Conservation (phyloP, 805 yeast genomes). For the Grigorovia humatica region DNA sequence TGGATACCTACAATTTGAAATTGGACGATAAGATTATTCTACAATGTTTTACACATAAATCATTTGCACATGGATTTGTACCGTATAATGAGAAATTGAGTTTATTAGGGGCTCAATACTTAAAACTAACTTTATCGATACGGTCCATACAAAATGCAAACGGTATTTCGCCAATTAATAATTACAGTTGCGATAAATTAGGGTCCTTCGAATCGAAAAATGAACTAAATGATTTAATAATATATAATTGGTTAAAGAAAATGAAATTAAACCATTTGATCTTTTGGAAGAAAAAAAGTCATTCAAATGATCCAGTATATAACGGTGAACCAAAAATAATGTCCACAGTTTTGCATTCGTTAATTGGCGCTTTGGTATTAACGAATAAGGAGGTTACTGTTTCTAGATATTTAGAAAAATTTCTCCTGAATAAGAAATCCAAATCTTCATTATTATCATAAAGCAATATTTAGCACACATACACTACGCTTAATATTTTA, state of each 20-base stretch:
- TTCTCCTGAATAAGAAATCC: background rate
- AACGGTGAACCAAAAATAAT: slow-evolving; percentile 50
- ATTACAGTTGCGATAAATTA: slow-evolving; percentile 45
- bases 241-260: slow-evolving; percentile 43
- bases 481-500: background rate
- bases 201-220: slow-evolving; percentile 47
- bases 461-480: background rate
- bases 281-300: slow-evolving; percentile 58
- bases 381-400: slow-evolving; percentile 53
- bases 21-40: slow-evolving; percentile 53
- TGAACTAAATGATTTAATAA: slow-evolving; percentile 39
- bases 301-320: slow-evolving; percentile 30
- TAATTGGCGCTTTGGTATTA: slow-evolving; percentile 59
- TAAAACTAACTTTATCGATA: slow-evolving; percentile 35
- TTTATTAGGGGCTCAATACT: slow-evolving; percentile 55
- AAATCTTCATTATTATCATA: background rate
- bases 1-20: slow-evolving; percentile 20
- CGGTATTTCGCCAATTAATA: slow-evolving; percentile 26
- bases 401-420: slow-evolving; percentile 38
- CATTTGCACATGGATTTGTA: slow-evolving; percentile 82
- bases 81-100: slow-evolving; percentile 85
- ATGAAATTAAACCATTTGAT: slow-evolving; percentile 41
- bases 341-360: slow-evolving; percentile 46
- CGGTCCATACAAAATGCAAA: slow-evolving; percentile 26
- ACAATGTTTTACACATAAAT: slow-evolving; percentile 86